These are phyloP conservation scores for Elaeis guineensis DNA, from an alignment of 176 grass and related monocot species.

Conservation along the genomic window DNA sequence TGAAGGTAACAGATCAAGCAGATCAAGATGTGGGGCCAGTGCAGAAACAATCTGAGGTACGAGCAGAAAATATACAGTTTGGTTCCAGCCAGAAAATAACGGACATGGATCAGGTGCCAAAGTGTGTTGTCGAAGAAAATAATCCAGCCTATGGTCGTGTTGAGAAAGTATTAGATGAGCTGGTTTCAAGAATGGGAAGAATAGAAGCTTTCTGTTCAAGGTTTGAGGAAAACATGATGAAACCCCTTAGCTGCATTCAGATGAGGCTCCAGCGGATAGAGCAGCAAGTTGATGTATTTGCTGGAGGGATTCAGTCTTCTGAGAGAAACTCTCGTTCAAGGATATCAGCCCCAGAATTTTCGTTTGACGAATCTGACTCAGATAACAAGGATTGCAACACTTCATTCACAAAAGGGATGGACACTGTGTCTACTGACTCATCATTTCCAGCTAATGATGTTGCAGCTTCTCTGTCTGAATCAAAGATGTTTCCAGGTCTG, in stretches of 20 bases:
- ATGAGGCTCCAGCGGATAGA: constrained; percentile 55
- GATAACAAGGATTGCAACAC: constrained; percentile 24
- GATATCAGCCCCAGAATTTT: constrained; percentile 22
- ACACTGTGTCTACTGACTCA: constrained; percentile 24
- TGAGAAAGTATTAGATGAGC: constrained; percentile 60
- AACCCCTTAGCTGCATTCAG: constrained; percentile 55
- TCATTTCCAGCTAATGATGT: constrained; percentile 23
- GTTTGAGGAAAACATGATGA: constrained; percentile 66
- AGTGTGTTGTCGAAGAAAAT: constrained; percentile 15
- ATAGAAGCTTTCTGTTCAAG: constrained; percentile 66
- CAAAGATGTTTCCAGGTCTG: constrained; percentile 20
- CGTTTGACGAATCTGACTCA: constrained; percentile 10
- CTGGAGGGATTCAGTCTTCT: constrained; percentile 30
- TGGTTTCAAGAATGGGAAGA: constrained; percentile 64
- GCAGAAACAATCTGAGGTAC: constrained; percentile 26
- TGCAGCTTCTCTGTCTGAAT: constrained; percentile 3
- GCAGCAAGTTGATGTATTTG: constrained; percentile 39
- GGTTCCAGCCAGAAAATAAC: constrained; percentile 18
- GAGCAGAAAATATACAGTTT: constrained; percentile 5
- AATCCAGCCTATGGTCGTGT: constrained; percentile 25
- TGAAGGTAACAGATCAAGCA: constrained; percentile 11
- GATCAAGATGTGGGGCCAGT: constrained; percentile 12
- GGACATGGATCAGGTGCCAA: constrained; percentile 13
- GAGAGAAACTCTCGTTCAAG: constrained; percentile 18
- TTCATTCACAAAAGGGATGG: constrained; percentile 13